Conservation (phyloP, 768 basidiomycete genomes). For the Psilocybe sp. region DNA sequence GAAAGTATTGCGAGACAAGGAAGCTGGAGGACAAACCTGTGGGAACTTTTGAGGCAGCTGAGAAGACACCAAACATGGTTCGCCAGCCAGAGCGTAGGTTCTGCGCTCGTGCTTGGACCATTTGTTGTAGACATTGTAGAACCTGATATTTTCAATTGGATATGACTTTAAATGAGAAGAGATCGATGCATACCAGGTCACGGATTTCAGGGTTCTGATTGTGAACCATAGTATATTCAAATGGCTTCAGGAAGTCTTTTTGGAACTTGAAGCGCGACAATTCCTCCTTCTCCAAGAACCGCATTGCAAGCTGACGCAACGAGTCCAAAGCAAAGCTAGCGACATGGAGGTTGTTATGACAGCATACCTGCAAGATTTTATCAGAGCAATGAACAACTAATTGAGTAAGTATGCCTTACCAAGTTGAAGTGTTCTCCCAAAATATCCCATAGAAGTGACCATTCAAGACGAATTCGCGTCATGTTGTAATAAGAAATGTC, state of each 20-base stretch:
- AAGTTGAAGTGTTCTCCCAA: constrained; percentile 98
- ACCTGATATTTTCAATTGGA: constrained; percentile 48
- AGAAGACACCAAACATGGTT: constrained; percentile 99
- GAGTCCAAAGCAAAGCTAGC: constrained; percentile 97
- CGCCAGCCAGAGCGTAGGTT: constrained; percentile 98
- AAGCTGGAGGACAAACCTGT: constrained; percentile 55
- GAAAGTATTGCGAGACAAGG: background rate
- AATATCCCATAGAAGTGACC: constrained; percentile 98
- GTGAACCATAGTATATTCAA: constrained; percentile 96
- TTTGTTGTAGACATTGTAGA: constrained; percentile 95
- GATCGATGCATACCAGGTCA: constrained; percentile 69
- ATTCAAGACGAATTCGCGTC: constrained; percentile 95
- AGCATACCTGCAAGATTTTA: constrained; percentile 72
- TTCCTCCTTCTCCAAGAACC: constrained; percentile 98
- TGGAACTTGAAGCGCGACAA: constrained; percentile 98
- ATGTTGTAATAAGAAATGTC: constrained; percentile 99
- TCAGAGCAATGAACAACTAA: background rate
- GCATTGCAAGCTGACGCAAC: constrained; percentile 94
- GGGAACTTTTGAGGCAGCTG: constrained; percentile 89
- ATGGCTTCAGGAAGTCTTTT: constrained; percentile 97
- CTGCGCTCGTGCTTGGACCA: constrained; percentile 92
- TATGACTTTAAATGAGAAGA: background rate
- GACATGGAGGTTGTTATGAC: constrained; percentile 95
- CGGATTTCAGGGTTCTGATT: constrained; percentile 94
- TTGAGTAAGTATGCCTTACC: constrained; percentile 38